Conservation (phyloP, 2,329 filamentous ascomycete genomes). For the Colletotrichum lentis region DNA sequence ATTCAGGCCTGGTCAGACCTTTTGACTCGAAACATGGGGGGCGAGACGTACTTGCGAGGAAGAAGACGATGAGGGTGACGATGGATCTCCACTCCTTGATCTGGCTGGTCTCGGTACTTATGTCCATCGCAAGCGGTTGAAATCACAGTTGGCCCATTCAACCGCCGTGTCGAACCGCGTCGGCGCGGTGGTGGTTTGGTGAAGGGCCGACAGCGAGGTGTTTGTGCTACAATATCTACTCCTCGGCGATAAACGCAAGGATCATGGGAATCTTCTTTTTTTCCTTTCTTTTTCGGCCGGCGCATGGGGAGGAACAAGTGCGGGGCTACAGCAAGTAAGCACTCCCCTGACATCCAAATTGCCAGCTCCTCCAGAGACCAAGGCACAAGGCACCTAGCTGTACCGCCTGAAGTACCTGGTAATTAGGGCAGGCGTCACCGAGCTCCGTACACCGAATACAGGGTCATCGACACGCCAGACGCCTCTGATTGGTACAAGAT, state of each 20-base stretch:
- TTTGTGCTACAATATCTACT: not conserved
- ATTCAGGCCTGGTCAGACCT: not conserved
- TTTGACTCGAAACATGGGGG: not conserved
- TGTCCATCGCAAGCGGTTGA: conserved; percentile 34
- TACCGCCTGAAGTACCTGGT: too few relatives aligned
- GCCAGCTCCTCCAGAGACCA: too few relatives aligned
- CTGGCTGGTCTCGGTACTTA: conserved; percentile 56
- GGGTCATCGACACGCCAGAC: too few relatives aligned
- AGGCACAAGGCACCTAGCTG: too few relatives aligned
- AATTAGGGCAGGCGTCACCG: too few relatives aligned
- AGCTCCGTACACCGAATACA: too few relatives aligned
- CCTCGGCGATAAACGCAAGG: not conserved
- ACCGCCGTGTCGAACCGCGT: not conserved
- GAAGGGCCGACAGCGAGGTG: not conserved
- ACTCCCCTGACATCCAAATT: too few relatives aligned
- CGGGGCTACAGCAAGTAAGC: too few relatives aligned
- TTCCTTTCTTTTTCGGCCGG: not conserved
- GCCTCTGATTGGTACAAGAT: not conserved
- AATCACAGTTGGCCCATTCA: not conserved
- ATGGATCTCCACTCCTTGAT: conserved; percentile 75
- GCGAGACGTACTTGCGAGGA: conserved; percentile 71
- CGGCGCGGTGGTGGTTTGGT: not conserved
- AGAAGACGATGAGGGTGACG: conserved; percentile 73
- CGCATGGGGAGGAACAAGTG: not conserved
- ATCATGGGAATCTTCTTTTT: not conserved